Conservation (phyloP, 2,329 filamentous ascomycete species). For the Penicillium digitatum region DNA sequence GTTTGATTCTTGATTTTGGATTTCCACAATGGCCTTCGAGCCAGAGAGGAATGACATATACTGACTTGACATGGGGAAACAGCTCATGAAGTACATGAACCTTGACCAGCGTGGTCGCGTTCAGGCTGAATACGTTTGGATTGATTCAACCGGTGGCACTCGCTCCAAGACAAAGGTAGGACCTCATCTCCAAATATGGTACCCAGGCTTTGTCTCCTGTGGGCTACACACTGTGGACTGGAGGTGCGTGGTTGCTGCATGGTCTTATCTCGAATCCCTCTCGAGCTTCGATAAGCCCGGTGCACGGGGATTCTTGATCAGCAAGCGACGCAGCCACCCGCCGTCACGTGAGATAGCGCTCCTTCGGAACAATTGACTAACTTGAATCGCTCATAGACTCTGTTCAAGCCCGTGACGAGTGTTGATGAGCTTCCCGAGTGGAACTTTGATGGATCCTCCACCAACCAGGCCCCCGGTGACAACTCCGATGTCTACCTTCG, state of each 20-base stretch:
- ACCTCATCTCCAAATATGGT: constrained; percentile 30
- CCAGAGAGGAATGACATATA: constrained; percentile 35
- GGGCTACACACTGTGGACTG: not conserved
- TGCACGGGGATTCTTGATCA: constrained; percentile 22
- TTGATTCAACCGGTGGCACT: constrained; percentile 75
- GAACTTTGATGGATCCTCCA: constrained; percentile 88
- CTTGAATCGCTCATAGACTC: constrained; percentile 49
- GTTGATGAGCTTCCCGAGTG: constrained; percentile 69
- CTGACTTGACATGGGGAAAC: constrained; percentile 39
- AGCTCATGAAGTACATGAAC: constrained; percentile 89
- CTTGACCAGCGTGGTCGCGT: constrained; percentile 84
- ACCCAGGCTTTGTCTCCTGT: not conserved
- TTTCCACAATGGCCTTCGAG: constrained; percentile 31
- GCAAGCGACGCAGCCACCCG: constrained; percentile 27
- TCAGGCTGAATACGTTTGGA: constrained; percentile 97
- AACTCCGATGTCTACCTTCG: constrained; percentile 98
- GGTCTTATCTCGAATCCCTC: constrained; percentile 3
- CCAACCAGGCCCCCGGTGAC: constrained; percentile 84
- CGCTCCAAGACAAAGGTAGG: constrained; percentile 96
- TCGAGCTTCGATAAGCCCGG: constrained; percentile 24
- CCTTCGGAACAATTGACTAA: constrained; percentile 10
- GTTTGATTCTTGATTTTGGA: constrained; percentile 33
- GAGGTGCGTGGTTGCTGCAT: not conserved
- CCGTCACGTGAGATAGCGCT: constrained; percentile 6
- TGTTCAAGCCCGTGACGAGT: constrained; percentile 54